Evolutionary conservation across 495 filamentous ascomycete species (phyloP).

Genomic region (Viridothelium virens): DNA sequence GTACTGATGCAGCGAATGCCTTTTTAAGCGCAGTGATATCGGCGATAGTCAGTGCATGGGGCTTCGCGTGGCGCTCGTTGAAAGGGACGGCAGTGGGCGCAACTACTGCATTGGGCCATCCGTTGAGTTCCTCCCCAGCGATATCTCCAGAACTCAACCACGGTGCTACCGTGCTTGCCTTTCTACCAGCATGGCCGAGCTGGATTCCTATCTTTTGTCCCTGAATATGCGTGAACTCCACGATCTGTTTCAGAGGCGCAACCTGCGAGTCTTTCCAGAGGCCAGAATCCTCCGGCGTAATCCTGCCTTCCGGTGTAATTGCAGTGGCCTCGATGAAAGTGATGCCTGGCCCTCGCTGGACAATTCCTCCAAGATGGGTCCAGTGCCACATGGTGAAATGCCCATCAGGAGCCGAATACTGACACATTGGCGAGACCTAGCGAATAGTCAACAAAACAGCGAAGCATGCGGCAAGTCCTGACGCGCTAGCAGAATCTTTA

Average conservation of each 20-base stretch:
- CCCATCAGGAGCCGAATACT: slow-evolving; percentile 27
- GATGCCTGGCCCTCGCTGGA: slow-evolving; percentile 51
- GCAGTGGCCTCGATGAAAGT: slow-evolving; percentile 67
- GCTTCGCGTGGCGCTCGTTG: slow-evolving; percentile 43
- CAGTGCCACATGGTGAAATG: slow-evolving; percentile 25
- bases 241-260: slow-evolving; percentile 49
- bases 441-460: neutral
- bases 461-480: neutral
- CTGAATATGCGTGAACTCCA: slow-evolving; percentile 65
- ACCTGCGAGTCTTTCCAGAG: slow-evolving; percentile 71
- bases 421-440: slow-evolving; percentile 25
- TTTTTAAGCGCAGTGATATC: slow-evolving; percentile 53
- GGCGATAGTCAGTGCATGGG: slow-evolving; percentile 46
- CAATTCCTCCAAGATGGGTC: slow-evolving; percentile 27
- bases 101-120: slow-evolving; percentile 55
- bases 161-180: slow-evolving; percentile 59
- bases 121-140: slow-evolving; percentile 48
- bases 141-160: slow-evolving; percentile 48
- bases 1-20: slow-evolving; percentile 47
- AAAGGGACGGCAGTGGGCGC: slow-evolving; percentile 51
- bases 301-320: slow-evolving; percentile 64
- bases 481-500: neutral
- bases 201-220: slow-evolving; percentile 66
- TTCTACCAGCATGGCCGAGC: slow-evolving; percentile 69
- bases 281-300: slow-evolving; percentile 63